Evolutionary conservation across 192 early-diverging fungal species (phyloP).

Genomic region (Spizellomyces punctatus): DNA sequence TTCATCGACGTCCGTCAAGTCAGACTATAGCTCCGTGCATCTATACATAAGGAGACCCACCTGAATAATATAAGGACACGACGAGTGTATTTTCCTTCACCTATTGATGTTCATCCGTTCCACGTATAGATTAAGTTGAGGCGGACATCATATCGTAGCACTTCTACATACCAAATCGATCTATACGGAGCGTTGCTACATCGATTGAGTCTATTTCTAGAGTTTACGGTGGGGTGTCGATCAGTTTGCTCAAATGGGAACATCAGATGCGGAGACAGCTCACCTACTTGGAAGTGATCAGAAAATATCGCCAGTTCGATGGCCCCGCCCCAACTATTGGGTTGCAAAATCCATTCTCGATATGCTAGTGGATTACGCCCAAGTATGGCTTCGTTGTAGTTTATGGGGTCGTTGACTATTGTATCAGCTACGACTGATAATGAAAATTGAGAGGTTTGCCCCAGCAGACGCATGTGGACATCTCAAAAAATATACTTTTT

Average conservation of each 20-base stretch:
- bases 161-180: slow-evolving; percentile 69
- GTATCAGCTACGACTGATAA: slow-evolving; percentile 16
- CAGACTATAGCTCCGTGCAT: background rate
- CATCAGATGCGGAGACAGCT: background rate
- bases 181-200: slow-evolving; percentile 66
- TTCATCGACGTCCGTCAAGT: slow-evolving; percentile 23
- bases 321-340: slow-evolving; percentile 80
- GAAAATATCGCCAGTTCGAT: slow-evolving; percentile 82
- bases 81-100: slow-evolving; percentile 50
- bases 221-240: background rate
- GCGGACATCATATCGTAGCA: background rate
- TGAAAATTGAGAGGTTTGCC: background rate
- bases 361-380: slow-evolving; percentile 62
- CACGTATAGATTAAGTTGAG: too few relatives aligned
- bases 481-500: slow-evolving; percentile 13
- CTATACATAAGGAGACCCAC: slow-evolving; percentile 6
- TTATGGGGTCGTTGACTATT: slow-evolving; percentile 52
- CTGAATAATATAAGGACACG: slow-evolving; percentile 60
- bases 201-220: slow-evolving; percentile 79
- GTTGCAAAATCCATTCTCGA: slow-evolving; percentile 64
- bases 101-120: background rate
- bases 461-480: background rate
- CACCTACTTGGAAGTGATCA: slow-evolving; percentile 52
- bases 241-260: background rate
- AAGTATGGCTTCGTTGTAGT: slow-evolving; percentile 65